Percentiles rank a stretch among this genome's conserved stretches.
phyloP scores from a whole-genome alignment of 495 filamentous ascomycete species.

The Thermothielavioides terrestris region DNA sequence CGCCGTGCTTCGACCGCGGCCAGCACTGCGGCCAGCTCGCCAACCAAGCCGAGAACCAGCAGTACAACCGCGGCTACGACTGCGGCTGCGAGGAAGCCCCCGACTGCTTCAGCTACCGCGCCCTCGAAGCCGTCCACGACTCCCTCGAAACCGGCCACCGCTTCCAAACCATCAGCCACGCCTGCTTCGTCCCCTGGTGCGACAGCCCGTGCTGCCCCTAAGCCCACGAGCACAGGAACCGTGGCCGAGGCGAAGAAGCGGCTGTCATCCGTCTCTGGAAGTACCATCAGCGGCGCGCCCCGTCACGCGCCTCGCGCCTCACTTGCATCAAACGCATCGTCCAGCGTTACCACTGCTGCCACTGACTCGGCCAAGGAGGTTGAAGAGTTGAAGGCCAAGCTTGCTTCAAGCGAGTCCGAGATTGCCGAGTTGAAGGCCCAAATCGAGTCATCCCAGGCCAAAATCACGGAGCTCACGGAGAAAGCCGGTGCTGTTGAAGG shows the following conservation, averaged over 20 bases:
- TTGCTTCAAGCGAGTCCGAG: constrained; percentile 37
- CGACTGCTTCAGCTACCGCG: constrained; percentile 24
- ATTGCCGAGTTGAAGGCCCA: constrained; percentile 42
- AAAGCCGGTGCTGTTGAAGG: constrained; percentile 25
- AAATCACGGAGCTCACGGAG: constrained; percentile 33
- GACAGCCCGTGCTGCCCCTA: constrained; percentile 25
- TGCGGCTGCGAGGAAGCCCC: constrained; percentile 33
- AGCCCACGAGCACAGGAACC: constrained; percentile 26
- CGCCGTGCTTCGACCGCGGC: constrained; percentile 34
- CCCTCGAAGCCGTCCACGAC: constrained; percentile 23
- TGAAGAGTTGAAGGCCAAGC: constrained; percentile 45
- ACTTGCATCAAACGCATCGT: constrained; percentile 22
- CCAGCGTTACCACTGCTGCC: constrained; percentile 24
- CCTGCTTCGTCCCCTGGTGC: constrained; percentile 14
- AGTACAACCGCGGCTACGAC: constrained; percentile 27
- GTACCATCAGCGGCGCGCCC: constrained; percentile 10
- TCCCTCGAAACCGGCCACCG: constrained; percentile 18
- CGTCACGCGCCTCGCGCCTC: constrained; percentile 35
- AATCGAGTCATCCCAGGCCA: constrained; percentile 37
- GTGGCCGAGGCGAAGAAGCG: constrained; percentile 43
- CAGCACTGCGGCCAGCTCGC: constrained; percentile 27
- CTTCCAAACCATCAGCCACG: constrained; percentile 22
- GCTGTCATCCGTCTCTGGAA: constrained; percentile 29
- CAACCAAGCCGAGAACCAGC: constrained; percentile 29
- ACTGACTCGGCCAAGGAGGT: constrained; percentile 39